Evolutionary conservation across 2,329 filamentous ascomycete species (phyloP).

Genomic region (Cryphonectria naterciae): DNA sequence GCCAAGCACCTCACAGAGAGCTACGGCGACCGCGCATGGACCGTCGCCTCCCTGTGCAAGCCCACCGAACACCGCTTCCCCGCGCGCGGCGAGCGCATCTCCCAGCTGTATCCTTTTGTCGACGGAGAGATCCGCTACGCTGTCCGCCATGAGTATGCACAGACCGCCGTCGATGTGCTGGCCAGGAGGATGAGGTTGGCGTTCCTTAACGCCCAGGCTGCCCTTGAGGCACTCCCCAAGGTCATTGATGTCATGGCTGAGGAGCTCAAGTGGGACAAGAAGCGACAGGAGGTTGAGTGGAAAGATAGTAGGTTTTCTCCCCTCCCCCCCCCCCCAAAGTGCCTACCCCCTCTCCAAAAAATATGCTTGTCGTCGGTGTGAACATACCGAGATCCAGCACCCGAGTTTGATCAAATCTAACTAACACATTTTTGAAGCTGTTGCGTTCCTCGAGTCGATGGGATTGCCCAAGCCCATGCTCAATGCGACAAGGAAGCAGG

Average conservation of each 20-base stretch:
- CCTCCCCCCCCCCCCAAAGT: too few species aligned
- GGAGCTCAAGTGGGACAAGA: conserved; percentile 77
- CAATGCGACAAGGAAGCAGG: conserved; percentile 60
- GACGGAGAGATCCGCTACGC: conserved; percentile 92
- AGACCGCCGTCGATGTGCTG: conserved; percentile 86
- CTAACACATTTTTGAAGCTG: conserved; percentile 46
- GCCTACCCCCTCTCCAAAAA: neutral
- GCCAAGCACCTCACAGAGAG: conserved; percentile 85
- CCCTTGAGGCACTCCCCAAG: conserved; percentile 80
- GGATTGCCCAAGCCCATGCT: conserved; percentile 66
- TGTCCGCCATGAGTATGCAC: conserved; percentile 85
- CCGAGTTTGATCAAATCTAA: conserved; percentile 17
- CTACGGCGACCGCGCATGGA: conserved; percentile 93
- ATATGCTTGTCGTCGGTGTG: too few species aligned
- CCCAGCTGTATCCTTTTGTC: conserved; percentile 82
- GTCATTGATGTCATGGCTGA: conserved; percentile 89
- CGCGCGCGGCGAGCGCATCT: conserved; percentile 79
- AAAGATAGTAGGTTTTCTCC: conserved; percentile 61
- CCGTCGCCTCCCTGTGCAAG: conserved; percentile 78
- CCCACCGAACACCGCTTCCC: conserved; percentile 82
- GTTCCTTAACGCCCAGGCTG: conserved; percentile 90
- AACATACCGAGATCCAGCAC: neutral
- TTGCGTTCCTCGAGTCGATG: conserved; percentile 67
- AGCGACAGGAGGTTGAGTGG: conserved; percentile 80
- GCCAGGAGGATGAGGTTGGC: conserved; percentile 83